These are phyloP conservation scores for Guadua angustifolia DNA, from an alignment of 176 grass and related monocot species.

Conservation along the genomic window DNA sequence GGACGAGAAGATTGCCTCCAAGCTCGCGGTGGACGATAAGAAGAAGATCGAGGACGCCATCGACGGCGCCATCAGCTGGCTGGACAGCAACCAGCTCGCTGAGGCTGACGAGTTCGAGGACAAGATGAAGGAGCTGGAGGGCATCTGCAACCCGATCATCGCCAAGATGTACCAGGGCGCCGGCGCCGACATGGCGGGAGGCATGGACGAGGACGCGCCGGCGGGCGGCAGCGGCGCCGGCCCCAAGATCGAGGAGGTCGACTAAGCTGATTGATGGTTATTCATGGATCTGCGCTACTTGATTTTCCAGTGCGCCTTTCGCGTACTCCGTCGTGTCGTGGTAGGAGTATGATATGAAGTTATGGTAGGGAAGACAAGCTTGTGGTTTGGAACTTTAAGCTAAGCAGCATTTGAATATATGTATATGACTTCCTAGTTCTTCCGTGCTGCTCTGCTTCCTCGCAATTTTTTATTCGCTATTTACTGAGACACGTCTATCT, in stretches of 20 bases:
- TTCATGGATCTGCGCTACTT: neutral
- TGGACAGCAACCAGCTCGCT: slow-evolving; percentile 53
- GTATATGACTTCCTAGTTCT: neutral
- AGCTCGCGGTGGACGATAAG: slow-evolving; percentile 52
- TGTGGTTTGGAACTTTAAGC: neutral
- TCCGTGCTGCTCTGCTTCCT: neutral
- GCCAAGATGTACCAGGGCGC: slow-evolving; percentile 69
- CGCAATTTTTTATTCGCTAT: no score
- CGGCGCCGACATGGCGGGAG: slow-evolving; percentile 38
- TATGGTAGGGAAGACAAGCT: neutral
- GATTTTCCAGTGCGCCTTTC: neutral
- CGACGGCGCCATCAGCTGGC: slow-evolving; percentile 56
- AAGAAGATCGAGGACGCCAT: slow-evolving; percentile 58
- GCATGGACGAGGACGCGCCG: slow-evolving; percentile 52
- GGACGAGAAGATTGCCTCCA: slow-evolving; percentile 70
- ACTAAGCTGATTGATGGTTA: slow-evolving; percentile 9
- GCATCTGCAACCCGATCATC: slow-evolving; percentile 66
- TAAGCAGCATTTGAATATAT: neutral
- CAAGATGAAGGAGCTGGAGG: slow-evolving; percentile 69
- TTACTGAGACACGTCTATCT: neutral
- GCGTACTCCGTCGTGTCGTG: neutral
- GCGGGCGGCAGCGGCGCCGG: slow-evolving; percentile 33
- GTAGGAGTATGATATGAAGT: neutral
- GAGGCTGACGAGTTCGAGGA: slow-evolving; percentile 64
- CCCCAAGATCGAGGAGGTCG: slow-evolving; percentile 68